Evolutionary conservation across 2,329 filamentous ascomycete species (phyloP), one percentile per base, ranked within the genome.

Genomic region (Colletotrichum liriopes): DNA sequence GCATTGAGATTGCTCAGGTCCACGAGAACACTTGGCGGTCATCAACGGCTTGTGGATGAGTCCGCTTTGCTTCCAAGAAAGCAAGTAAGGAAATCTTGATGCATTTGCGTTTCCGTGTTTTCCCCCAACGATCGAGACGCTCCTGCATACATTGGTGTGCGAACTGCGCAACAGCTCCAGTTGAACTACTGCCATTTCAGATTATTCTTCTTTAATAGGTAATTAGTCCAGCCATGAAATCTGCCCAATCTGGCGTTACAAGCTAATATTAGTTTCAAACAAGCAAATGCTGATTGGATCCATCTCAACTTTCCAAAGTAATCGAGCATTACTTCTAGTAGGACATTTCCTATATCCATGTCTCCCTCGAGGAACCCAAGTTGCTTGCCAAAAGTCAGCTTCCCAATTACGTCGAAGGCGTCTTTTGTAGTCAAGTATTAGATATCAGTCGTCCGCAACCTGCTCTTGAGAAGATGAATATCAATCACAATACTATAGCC

Each of bases 391-490:
- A 77, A 82, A 0, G 82, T 84, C 45, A 84, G 81, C 32, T 77
- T 71, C 0, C 79, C 79, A 37, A 84, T 82, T 1, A 84, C 81
- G 63, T 84, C 82, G 65, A 84, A 84, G 0, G 82, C 82, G 39
- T 83, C 55, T 29, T 2, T 2, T 14, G 1, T 16, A 43, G 41
- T 18, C 18, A 43, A 37, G 35, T 8, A 7, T 37, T 7, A 37
- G 11, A 37, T 11, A 7, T 37, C 35, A 37, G 35, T 9, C 8
- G 2, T 11, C 29, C 6, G 29, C 29, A 32, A 32, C 29, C 29
- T 32, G 4, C 29, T 32, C 29, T 6, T 32, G 6, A 5, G 29
- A 32, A 32, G 29, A 32, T 32, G 6, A 32, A 32, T 5, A 6
- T 4, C 29, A 32, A 1, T 32, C 29, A 32, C 29, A 32, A 32